Evolutionary conservation across 208 protist species (phyloP), one percentile per base, ranked within the genome.

Genomic region (Wallacemonas sp.): DNA sequence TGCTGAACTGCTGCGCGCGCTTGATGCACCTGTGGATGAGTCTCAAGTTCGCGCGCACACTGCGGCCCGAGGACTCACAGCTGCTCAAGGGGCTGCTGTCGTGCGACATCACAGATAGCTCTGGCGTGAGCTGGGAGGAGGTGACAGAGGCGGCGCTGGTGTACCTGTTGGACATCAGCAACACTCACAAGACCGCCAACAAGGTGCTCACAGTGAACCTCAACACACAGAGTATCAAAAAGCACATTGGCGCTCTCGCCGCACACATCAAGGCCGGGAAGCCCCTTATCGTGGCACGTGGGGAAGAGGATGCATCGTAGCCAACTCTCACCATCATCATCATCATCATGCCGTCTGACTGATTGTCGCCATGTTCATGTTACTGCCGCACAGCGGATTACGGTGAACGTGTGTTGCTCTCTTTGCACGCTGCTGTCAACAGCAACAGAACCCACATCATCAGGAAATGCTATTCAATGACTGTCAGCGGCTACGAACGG

Each of bases 81-180:
- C 49, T 89, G 24, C 72, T 98, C 6, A 60, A 74, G 38, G 70
- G 73, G 2, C 57, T 93, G 8, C 81, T 96, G 54, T 63, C 73
- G 2, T 93, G 86, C 70, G 52, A 74, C 30, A 78, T 93, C 46
- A 67, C 64, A 6, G 74, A 78, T 49, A 79, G 80, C 29, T 68
- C 72, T 39, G 74, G 74, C 1, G 71, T 75, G 21, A 88, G 83
- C 8, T 98, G 96, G 96, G 96, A 98, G 66, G 96, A 98, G 70
- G 58, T 70, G 17, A 92, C 85, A 6, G 85, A 95, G 34, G 79
- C 80, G 24, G 77, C 82, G 6, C 54, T 97, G 46, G 75, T 73
- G 8, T 81, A 87, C 56, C 56, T 97, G 52, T 55, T 97, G 17
- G 72, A 77, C n/a, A 38, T 72, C 21, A 39, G 52, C 32, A 79